Percentiles rank a stretch among this genome's conserved stretches.
phyloP scores from a whole-genome alignment of 2,329 filamentous ascomycete species.

The Xylogone sp. region DNA sequence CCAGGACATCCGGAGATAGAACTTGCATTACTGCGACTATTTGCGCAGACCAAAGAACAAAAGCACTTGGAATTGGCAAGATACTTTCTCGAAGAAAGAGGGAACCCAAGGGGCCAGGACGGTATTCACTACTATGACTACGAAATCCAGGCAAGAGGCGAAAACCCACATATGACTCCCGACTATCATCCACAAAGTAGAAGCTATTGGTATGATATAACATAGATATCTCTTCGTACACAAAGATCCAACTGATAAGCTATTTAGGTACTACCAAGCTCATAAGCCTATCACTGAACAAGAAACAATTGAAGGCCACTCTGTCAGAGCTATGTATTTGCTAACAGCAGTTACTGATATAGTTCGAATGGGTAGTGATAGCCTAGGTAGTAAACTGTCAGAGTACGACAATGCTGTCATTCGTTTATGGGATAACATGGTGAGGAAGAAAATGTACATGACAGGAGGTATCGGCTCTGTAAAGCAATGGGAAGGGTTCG shows the following conservation, averaged over 20 bases:
- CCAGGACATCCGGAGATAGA: constrained; percentile 57
- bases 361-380: constrained; percentile 31
- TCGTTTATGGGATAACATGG: constrained; percentile 57
- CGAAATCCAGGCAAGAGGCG: constrained; percentile 47
- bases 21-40: constrained; percentile 42
- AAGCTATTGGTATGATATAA: constrained; percentile 31
- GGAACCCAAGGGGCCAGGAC: constrained; percentile 45
- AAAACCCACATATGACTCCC: constrained; percentile 42
- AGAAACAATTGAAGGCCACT: constrained; percentile 52
- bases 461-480: constrained; percentile 58
- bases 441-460: constrained; percentile 57
- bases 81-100: constrained; percentile 56
- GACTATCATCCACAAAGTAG: constrained; percentile 40
- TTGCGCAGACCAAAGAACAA: constrained; percentile 33
- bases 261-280: constrained; percentile 52
- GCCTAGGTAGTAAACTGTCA: not conserved
- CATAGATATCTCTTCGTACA: not conserved
- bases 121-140: constrained; percentile 51
- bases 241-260: not conserved
- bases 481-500: constrained; percentile 58
- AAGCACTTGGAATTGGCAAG: constrained; percentile 42
- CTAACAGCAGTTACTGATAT: constrained; percentile 56
- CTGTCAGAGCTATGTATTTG: constrained; percentile 58
- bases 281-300: constrained; percentile 52
- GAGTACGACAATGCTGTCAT: constrained; percentile 31